A percentile compares a stretch with the other conserved stretches of the same genome.
Evolutionary conservation across 176 grass and related monocot genomes (phyloP).

Genomic region (Oryza glumipatula): DNA sequence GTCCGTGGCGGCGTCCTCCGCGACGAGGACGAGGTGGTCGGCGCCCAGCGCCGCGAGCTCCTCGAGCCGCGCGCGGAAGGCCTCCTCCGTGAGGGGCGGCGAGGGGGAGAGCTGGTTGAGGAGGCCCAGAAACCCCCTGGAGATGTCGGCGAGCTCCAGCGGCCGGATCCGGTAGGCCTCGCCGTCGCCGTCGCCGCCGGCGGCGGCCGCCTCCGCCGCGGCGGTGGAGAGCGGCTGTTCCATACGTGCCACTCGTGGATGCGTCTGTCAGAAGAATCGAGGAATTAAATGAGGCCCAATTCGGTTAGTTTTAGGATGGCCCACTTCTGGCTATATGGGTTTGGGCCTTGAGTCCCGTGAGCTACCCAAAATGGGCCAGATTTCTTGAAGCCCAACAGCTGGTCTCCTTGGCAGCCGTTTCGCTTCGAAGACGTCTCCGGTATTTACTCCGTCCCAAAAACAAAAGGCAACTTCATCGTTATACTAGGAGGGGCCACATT

Average conservation of each 20-base stretch:
- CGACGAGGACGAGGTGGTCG: conserved; percentile 75
- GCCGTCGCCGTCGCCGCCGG: conserved; percentile 12
- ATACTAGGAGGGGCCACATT: too few relatives aligned
- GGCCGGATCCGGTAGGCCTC: conserved; percentile 45
- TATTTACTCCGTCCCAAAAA: too few relatives aligned
- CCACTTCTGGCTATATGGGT: too few relatives aligned
- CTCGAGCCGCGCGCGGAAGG: conserved; percentile 56
- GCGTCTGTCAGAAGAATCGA: background rate
- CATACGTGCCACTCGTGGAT: background rate
- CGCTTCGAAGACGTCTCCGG: too few relatives aligned
- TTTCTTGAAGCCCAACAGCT: too few relatives aligned
- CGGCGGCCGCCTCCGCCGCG: conserved; percentile 2
- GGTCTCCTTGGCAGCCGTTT: too few relatives aligned
- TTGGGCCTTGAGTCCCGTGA: background rate
- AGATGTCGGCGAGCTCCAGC: conserved; percentile 61
- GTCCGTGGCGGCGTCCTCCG: conserved; percentile 49
- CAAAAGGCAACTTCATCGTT: too few relatives aligned
- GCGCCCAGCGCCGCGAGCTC: conserved; percentile 66
- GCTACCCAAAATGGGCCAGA: too few relatives aligned
- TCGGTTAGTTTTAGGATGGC: background rate
- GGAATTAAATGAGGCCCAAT: background rate
- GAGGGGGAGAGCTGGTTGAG: conserved; percentile 63
- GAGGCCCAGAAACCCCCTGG: conserved; percentile 60
- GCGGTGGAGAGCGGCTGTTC: background rate
- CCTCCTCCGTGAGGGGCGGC: conserved; percentile 46